Conservation (phyloP, 495 filamentous ascomycete species). For the Cetradonia linearis region DNA sequence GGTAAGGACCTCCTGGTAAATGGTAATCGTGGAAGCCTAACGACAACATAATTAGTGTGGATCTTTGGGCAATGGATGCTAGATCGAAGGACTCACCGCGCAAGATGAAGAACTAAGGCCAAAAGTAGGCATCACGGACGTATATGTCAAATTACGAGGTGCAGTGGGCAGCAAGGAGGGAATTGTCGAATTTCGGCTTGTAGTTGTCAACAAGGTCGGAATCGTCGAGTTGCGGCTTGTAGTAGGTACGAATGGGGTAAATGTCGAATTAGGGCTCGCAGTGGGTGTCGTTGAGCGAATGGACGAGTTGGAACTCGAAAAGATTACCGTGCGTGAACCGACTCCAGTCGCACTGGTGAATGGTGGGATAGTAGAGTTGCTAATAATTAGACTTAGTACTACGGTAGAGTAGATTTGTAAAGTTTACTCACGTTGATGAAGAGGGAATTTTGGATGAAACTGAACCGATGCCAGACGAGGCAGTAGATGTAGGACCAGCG, state of each 20-base stretch:
- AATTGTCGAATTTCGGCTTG: not conserved
- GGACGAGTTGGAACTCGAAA: not conserved
- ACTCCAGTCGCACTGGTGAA: not conserved
- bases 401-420: not conserved
- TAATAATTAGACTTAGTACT: not conserved
- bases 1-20: not conserved
- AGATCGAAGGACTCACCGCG: not conserved
- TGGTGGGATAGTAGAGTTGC: not conserved
- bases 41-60: not conserved
- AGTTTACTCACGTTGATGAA: not conserved
- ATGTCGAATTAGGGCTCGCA: not conserved
- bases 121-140: not conserved
- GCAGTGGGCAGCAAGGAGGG: not conserved
- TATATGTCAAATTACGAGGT: not conserved
- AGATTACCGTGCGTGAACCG: not conserved
- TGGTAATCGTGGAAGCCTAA: not conserved
- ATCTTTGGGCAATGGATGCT: not conserved
- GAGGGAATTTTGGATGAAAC: not conserved
- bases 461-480: not conserved
- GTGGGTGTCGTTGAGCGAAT: not conserved
- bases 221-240: not conserved
- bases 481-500: not conserved
- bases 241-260: not conserved
- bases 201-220: not conserved
- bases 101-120: not conserved